Conservation (phyloP, 208 protist genomes). For the Trichomonas gallinae region DNA sequence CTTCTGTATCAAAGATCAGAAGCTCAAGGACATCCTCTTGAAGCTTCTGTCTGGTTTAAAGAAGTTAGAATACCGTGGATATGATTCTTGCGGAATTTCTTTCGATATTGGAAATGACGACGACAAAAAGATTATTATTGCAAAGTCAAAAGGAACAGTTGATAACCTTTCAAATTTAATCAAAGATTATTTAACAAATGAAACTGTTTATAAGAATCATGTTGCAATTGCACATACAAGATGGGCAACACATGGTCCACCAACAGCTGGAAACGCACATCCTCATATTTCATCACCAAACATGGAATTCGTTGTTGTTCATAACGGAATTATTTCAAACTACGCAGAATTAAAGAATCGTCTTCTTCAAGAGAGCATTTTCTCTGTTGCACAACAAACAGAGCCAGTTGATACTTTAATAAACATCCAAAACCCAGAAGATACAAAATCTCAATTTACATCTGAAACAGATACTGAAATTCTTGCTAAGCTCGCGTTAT, state of each 20-base stretch:
- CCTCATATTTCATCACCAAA: slow-evolving; percentile 25
- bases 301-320: slow-evolving; percentile 27
- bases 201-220: background rate
- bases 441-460: slow-evolving; percentile 29
- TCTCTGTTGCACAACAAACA: background rate
- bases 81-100: background rate
- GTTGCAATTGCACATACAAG: slow-evolving; percentile 51
- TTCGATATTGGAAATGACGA: background rate
- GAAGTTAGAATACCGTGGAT: background rate
- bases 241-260: slow-evolving; percentile 54
- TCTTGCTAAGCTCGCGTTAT: background rate
- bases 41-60: background rate
- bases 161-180: background rate
- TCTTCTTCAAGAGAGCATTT: slow-evolving; percentile 3
- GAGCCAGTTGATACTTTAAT: slow-evolving; percentile 29
- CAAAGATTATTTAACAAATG: background rate
- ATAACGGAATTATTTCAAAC: slow-evolving; percentile 36
- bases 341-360: slow-evolving; percentile 25
- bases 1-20: background rate
- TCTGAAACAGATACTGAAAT: slow-evolving; percentile 24
- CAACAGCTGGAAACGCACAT: slow-evolving; percentile 37
- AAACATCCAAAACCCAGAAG: slow-evolving; percentile 37
- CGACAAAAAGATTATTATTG: background rate
- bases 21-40: background rate
- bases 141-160: background rate